phyloP scores from a whole-genome alignment of 768 basidiomycete species.

The Suillus ampliporus region DNA sequence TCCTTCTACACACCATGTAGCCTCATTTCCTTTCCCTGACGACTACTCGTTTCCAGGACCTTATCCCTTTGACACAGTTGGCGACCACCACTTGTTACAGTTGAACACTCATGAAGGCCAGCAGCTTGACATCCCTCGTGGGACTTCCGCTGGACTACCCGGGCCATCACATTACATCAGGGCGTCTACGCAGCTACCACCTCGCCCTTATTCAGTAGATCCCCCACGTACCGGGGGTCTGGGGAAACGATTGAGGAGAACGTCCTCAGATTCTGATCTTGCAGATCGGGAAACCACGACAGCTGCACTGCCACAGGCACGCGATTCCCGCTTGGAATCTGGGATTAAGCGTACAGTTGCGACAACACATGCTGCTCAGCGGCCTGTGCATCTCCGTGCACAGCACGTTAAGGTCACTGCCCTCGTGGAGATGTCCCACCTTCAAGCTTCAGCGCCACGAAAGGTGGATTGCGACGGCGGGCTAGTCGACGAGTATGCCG shows the following conservation, averaged over 20 bases:
- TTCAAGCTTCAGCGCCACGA: slow-evolving; percentile 16
- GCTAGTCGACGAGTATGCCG: slow-evolving; percentile 34
- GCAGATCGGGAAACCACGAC: background rate
- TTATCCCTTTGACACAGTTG: background rate
- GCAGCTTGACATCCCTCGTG: background rate
- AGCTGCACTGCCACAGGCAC: background rate
- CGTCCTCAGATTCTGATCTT: background rate
- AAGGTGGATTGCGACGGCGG: slow-evolving; percentile 32
- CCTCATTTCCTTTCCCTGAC: background rate
- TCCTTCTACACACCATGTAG: background rate
- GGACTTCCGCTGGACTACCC: background rate
- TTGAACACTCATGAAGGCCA: background rate
- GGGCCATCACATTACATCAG: background rate
- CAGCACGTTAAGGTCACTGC: background rate
- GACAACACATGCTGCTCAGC: background rate
- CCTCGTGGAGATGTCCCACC: background rate
- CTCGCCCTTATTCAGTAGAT: slow-evolving; percentile 5
- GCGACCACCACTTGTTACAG: background rate
- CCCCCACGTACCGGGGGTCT: background rate
- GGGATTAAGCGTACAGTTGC: background rate
- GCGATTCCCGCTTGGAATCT: background rate
- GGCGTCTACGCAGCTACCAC: background rate
- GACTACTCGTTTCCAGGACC: background rate
- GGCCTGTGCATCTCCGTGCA: background rate
- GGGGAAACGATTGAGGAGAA: slow-evolving; percentile 10